phyloP scores from a whole-genome alignment of 495 filamentous ascomycete species.

The Pseudevernia furfuracea region DNA sequence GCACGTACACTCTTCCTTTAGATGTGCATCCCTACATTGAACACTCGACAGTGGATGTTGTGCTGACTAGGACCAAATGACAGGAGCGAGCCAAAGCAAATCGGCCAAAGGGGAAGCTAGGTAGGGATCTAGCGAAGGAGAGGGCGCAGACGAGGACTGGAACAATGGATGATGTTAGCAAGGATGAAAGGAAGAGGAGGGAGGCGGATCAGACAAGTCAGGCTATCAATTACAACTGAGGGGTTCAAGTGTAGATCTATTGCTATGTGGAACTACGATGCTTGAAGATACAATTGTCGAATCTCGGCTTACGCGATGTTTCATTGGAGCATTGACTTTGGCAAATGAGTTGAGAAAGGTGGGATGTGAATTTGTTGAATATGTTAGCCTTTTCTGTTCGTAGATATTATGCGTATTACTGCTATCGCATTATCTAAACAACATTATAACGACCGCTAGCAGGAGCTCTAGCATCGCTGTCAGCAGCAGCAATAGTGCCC shows the following conservation, averaged over 20 bases:
- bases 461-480: constrained; percentile 72
- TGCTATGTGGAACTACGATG: not conserved
- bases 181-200: constrained; percentile 46
- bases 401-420: not conserved
- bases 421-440: constrained; percentile 41
- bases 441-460: constrained; percentile 86
- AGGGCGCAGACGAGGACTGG: constrained; percentile 56
- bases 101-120: constrained; percentile 49
- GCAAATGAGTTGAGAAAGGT: not conserved
- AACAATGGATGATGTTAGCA: constrained; percentile 45
- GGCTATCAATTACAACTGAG: constrained; percentile 47
- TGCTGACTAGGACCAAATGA: not conserved
- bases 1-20: not conserved
- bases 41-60: not conserved
- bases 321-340: not conserved
- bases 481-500: constrained; percentile 83
- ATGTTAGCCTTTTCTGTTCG: not conserved
- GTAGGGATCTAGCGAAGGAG: constrained; percentile 54
- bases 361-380: not conserved
- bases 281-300: not conserved
- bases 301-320: not conserved
- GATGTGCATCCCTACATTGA: not conserved
- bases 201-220: constrained; percentile 49
- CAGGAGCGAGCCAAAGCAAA: constrained; percentile 33
- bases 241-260: not conserved